phyloP scores from a whole-genome alignment of 768 basidiomycete genomes.

The Lentinula sp. region DNA sequence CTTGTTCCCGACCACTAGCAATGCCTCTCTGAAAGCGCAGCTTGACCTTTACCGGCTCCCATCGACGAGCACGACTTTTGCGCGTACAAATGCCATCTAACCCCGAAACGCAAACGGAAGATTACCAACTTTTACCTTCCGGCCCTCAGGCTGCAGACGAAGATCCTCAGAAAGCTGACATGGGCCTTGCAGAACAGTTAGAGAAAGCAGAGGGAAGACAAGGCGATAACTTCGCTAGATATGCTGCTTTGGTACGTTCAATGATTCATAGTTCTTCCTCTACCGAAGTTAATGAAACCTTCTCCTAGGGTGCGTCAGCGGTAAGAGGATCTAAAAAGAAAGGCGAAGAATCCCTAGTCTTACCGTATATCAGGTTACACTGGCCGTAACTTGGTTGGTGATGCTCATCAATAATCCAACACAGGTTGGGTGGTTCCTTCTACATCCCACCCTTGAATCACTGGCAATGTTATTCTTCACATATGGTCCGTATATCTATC shows the following conservation, averaged over 20 bases:
- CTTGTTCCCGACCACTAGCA: background rate
- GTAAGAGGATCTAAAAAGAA: background rate
- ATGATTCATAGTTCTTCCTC: too few species aligned
- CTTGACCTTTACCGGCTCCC: background rate
- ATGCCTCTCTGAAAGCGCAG: background rate
- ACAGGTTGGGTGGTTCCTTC: conserved; percentile 53
- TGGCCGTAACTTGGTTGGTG: conserved; percentile 36
- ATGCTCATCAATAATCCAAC: conserved; percentile 40
- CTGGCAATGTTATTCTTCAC: conserved; percentile 51
- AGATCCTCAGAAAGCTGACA: conserved; percentile 19
- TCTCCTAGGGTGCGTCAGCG: background rate
- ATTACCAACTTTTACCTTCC: conserved; percentile 12
- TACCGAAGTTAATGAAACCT: background rate
- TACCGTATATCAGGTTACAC: conserved; percentile 27
- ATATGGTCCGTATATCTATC: conserved; percentile 40
- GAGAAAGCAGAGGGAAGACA: conserved; percentile 28
- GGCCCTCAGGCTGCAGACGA: background rate
- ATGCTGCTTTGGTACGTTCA: conserved; percentile 28
- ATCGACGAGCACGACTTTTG: background rate
- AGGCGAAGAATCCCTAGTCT: background rate
- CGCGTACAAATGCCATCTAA: conserved; percentile 1
- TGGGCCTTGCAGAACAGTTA: conserved; percentile 20
- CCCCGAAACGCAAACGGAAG: conserved; percentile 5
- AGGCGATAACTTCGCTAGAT: conserved; percentile 29
- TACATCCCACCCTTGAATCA: conserved; percentile 61